These are phyloP conservation scores for Phytopythium chamaehyphon DNA, from an alignment of 352 stramenopile species.

Conservation along the genomic window DNA sequence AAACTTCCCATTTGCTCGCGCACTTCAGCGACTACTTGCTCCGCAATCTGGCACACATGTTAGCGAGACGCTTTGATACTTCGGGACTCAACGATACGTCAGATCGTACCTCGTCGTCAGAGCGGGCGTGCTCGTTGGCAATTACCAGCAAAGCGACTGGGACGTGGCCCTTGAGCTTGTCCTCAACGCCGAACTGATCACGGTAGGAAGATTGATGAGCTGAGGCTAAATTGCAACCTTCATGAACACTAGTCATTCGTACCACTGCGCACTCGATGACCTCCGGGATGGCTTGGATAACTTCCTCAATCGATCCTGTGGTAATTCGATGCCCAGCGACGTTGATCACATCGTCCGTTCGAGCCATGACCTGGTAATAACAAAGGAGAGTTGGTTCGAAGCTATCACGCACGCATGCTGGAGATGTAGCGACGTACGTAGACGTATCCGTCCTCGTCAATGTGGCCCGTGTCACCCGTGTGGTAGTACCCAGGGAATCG, in stretches of 20 bases:
- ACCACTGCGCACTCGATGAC: slow-evolving; percentile 87
- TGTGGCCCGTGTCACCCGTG: slow-evolving; percentile 82
- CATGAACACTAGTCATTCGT: slow-evolving; percentile 3
- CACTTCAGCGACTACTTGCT: slow-evolving; percentile 35
- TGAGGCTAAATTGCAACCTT: too few species aligned
- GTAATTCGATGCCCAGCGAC: slow-evolving; percentile 84
- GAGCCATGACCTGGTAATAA: slow-evolving; percentile 71
- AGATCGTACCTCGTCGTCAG: slow-evolving; percentile 24
- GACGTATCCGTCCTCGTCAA: slow-evolving; percentile 90
- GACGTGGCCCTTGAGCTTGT: slow-evolving; percentile 42
- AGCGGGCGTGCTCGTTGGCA: slow-evolving; percentile 30
- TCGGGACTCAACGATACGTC: background rate
- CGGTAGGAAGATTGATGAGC: background rate
- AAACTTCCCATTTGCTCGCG: slow-evolving; percentile 50
- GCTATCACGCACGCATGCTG: too few species aligned
- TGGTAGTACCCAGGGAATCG: slow-evolving; percentile 88
- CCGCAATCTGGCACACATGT: slow-evolving; percentile 27
- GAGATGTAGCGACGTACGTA: slow-evolving; percentile 32
- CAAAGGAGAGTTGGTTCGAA: background rate
- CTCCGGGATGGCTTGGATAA: slow-evolving; percentile 75
- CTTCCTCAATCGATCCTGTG: slow-evolving; percentile 88
- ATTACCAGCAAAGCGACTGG: slow-evolving; percentile 41
- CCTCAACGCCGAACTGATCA: slow-evolving; percentile 32
- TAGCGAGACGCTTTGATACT: too few species aligned
- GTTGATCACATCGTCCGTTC: slow-evolving; percentile 92